A percentile compares a stretch with the other conserved stretches of the same genome.
These are phyloP conservation scores for Ensete glaucum DNA, from an alignment of 176 grass and related monocot species.

Conservation along the genomic window DNA sequence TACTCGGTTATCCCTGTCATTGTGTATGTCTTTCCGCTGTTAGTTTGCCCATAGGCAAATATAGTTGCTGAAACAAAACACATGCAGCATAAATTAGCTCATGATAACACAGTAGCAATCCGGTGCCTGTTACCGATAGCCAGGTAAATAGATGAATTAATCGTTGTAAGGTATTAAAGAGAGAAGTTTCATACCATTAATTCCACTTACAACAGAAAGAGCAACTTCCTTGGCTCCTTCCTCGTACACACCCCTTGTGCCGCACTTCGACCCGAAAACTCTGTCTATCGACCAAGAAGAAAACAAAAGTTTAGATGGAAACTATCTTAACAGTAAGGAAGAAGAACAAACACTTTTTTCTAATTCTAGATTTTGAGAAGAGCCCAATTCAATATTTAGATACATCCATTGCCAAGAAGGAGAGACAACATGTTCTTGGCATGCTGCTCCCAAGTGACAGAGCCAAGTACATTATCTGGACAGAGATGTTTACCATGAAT, in stretches of 20 bases:
- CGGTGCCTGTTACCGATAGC: background rate
- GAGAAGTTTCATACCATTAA: conserved; percentile 48
- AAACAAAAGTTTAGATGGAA: conserved; percentile 5
- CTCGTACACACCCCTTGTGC: conserved; percentile 72
- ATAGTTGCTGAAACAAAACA: conserved; percentile 66
- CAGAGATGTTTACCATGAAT: too few species aligned
- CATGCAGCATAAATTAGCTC: conserved; percentile 9
- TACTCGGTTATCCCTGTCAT: conserved; percentile 81
- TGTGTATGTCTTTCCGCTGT: conserved; percentile 92
- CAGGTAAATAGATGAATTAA: background rate
- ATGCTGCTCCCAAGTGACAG: too few species aligned
- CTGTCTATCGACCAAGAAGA: conserved; percentile 33
- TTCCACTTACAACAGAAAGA: conserved; percentile 71
- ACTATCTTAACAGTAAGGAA: background rate
- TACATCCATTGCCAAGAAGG: background rate
- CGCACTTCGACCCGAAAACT: conserved; percentile 60
- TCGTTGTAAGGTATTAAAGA: background rate
- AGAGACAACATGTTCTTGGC: background rate
- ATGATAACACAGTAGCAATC: conserved; percentile 9
- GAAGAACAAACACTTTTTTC: background rate
- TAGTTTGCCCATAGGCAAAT: conserved; percentile 92
- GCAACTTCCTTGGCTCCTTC: conserved; percentile 79
- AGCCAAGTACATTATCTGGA: too few species aligned
- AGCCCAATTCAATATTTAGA: background rate
- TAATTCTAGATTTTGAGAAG: background rate